Percentiles rank a stretch among this genome's conserved stretches.
These are phyloP conservation scores for Russula sp. DNA, from an alignment of 768 basidiomycete species.

Conservation along the genomic window DNA sequence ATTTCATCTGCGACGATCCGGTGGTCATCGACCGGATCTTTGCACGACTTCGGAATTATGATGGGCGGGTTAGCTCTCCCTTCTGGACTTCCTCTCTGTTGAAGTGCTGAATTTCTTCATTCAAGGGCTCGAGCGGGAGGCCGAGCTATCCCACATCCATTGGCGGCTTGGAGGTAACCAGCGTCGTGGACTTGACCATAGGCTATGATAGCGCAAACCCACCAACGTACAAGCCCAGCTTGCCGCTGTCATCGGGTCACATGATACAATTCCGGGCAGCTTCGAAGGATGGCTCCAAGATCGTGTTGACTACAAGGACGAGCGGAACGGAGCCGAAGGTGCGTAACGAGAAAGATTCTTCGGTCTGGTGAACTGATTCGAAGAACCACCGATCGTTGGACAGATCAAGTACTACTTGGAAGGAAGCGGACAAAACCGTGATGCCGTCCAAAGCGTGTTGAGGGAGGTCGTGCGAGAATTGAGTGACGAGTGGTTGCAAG, in stretches of 20 bases:
- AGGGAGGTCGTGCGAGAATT: constrained; percentile 54
- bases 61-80: constrained; percentile 32
- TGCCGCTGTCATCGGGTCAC: constrained; percentile 72
- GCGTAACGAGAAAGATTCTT: not conserved
- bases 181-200: constrained; percentile 68
- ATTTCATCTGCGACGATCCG: constrained; percentile 70
- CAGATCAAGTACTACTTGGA: constrained; percentile 89
- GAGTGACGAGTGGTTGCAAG: constrained; percentile 63
- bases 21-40: constrained; percentile 67
- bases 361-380: not conserved
- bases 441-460: constrained; percentile 46
- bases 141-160: constrained; percentile 56
- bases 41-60: constrained; percentile 52
- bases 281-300: constrained; percentile 36
- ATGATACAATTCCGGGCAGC: constrained; percentile 78
- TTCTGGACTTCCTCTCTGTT: not conserved
- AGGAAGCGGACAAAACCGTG: constrained; percentile 53
- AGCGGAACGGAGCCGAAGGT: constrained; percentile 92
- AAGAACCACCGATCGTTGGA: not conserved
- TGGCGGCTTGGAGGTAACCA: constrained; percentile 52
- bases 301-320: constrained; percentile 71
- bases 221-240: constrained; percentile 52
- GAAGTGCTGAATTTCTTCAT: constrained; percentile 6
- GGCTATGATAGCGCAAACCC: constrained; percentile 74
- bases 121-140: constrained; percentile 22